Evolutionary conservation across 225 moss, liverwort and hornwort genomes (phyloP).

Genomic region (Antitrichia curtipendula): DNA sequence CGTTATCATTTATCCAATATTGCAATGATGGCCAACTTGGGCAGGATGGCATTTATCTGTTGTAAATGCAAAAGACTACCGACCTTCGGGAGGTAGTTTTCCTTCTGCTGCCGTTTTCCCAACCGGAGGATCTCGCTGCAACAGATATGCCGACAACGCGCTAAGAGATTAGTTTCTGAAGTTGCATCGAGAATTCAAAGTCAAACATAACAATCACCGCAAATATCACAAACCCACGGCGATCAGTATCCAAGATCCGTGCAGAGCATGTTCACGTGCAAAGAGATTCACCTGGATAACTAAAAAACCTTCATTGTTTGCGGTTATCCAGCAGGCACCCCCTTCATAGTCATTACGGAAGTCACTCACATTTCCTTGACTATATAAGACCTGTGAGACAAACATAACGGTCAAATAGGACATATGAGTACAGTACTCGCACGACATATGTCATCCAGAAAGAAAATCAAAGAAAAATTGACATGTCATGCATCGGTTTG

Average conservation of each 20-base stretch:
- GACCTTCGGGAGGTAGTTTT: neutral
- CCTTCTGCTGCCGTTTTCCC: neutral
- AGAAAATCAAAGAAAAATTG: neutral
- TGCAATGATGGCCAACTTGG: neutral
- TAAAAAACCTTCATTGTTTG: constrained; percentile 44
- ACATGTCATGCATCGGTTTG: neutral
- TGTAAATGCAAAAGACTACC: neutral
- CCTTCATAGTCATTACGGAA: constrained; percentile 28
- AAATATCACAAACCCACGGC: neutral
- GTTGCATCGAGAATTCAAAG: neutral
- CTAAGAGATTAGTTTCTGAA: neutral
- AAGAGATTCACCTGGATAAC: constrained; percentile 46
- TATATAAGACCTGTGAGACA: constrained; percentile 39
- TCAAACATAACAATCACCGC: neutral
- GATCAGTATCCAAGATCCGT: neutral
- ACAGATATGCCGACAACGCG: neutral
- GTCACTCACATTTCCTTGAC: constrained; percentile 76
- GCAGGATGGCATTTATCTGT: neutral
- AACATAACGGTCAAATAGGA: neutral
- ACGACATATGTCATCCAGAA: neutral
- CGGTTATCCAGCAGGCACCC: constrained; percentile 38
- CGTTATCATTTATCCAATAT: neutral
- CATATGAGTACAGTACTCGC: neutral
- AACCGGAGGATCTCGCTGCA: constrained; percentile 11
- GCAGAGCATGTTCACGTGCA: neutral